phyloP scores from a whole-genome alignment of 139 green algal species.

The Deuterostichococcus epilithicus region DNA sequence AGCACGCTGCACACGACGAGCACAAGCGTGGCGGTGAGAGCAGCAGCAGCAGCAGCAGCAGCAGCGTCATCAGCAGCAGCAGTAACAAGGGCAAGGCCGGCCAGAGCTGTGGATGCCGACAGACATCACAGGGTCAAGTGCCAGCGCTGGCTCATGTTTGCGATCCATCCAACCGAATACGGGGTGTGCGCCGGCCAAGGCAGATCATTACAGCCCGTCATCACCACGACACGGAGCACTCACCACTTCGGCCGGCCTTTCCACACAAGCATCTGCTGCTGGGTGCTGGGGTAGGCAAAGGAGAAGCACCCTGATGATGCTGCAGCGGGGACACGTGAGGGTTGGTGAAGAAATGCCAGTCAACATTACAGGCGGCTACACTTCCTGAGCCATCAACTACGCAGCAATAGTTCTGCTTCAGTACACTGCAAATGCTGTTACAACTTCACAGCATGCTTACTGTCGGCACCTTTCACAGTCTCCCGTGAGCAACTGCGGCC shows the following conservation, averaged over 20 bases:
- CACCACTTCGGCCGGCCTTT: conserved; percentile 71
- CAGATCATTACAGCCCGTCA: too few relatives aligned
- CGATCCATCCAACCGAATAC: too few relatives aligned
- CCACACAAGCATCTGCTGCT: conserved; percentile 98
- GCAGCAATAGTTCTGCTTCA: background rate
- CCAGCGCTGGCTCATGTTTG: too few relatives aligned
- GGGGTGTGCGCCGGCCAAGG: too few relatives aligned
- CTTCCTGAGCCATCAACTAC: too few relatives aligned
- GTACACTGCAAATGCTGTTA: too few relatives aligned
- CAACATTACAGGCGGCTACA: too few relatives aligned
- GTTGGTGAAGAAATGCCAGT: conserved; percentile 1
- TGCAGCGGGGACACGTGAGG: conserved; percentile 5
- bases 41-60: background rate
- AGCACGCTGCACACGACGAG: conserved; percentile 79
- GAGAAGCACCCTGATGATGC: conserved; percentile 48
- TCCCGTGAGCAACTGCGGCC: conserved; percentile 88
- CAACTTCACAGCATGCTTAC: background rate
- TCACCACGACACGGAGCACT: background rate
- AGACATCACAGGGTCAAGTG: too few relatives aligned
- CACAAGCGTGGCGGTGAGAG: background rate
- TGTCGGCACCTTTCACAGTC: conserved; percentile 72
- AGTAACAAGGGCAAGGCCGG: background rate
- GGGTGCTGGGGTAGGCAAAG: conserved; percentile 87
- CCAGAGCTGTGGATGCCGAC: too few relatives aligned
- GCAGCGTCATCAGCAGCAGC: background rate